Conservation (phyloP, 2,329 filamentous ascomycete species). For the Trichoderma breve region DNA sequence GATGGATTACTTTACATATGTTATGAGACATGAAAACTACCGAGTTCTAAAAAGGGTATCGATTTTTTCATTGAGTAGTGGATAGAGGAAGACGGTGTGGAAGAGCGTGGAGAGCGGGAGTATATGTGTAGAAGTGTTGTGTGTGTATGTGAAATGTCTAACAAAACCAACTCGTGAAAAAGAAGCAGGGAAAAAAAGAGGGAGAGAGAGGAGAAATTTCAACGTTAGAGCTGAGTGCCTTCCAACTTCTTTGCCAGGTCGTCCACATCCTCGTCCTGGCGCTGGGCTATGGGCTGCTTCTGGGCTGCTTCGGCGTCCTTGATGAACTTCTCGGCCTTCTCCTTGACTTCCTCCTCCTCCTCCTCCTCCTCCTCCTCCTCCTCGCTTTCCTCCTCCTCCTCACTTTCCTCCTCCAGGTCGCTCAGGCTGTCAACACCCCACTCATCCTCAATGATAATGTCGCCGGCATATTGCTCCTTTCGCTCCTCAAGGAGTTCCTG, state of each 20-base stretch:
- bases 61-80: conserved; percentile 28
- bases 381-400: conserved; percentile 66
- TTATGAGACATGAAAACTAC: conserved; percentile 14
- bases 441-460: conserved; percentile 68
- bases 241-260: conserved; percentile 71
- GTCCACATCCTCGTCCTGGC: conserved; percentile 76
- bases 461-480: conserved; percentile 69
- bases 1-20: conserved; percentile 10
- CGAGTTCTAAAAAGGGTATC: conserved; percentile 30
- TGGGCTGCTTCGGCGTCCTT: conserved; percentile 71
- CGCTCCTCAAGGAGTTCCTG: conserved; percentile 71
- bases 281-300: conserved; percentile 67
- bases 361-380: conserved; percentile 70
- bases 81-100: neutral
- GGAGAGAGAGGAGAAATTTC: neutral
- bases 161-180: conserved; percentile 5
- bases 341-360: conserved; percentile 56
- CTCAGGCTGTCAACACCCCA: conserved; percentile 85
- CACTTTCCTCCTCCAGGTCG: conserved; percentile 77
- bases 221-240: conserved; percentile 60
- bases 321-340: conserved; percentile 66
- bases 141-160: conserved; percentile 6
- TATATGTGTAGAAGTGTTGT: neutral
- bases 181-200: neutral
- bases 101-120: neutral